These are phyloP conservation scores for Chimonanthus praecox DNA, from an alignment of 164 flowering plant genomes.

Conservation along the genomic window DNA sequence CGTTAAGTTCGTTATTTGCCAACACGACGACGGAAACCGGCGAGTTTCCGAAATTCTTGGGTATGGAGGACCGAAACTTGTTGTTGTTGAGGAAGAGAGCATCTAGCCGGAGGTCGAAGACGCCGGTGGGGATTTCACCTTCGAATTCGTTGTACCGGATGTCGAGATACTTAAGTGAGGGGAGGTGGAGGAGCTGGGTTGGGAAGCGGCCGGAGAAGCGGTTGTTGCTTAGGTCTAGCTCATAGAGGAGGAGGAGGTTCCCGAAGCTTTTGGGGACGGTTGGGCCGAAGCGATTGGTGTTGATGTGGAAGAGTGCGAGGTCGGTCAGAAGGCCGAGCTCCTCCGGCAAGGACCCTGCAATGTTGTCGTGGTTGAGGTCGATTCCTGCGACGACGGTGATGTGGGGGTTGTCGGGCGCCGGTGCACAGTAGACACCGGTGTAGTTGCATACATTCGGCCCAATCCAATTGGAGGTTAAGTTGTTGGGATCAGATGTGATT, in stretches of 20 bases:
- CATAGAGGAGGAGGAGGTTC: constrained; percentile 39
- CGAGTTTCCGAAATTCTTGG: constrained; percentile 58
- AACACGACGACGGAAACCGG: constrained; percentile 60
- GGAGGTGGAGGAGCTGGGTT: constrained; percentile 36
- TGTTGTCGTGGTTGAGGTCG: constrained; percentile 63
- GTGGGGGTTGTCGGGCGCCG: constrained; percentile 51
- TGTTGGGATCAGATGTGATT: constrained; percentile 59
- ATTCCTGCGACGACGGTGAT: constrained; percentile 66
- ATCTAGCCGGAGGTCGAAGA: constrained; percentile 60
- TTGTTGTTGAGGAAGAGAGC: constrained; percentile 81
- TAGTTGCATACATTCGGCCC: constrained; percentile 65
- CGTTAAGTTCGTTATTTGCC: constrained; percentile 42
- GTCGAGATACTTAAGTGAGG: constrained; percentile 54
- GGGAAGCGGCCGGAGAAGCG: constrained; percentile 52
- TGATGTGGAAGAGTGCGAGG: constrained; percentile 68
- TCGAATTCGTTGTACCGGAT: constrained; percentile 58
- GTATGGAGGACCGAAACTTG: constrained; percentile 36
- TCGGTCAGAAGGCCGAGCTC: constrained; percentile 66
- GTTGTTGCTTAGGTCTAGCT: constrained; percentile 82
- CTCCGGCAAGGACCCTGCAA: constrained; percentile 50
- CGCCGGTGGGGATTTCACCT: constrained; percentile 45
- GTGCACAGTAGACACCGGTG: constrained; percentile 75
- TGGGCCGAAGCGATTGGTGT: constrained; percentile 60
- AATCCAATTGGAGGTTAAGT: constrained; percentile 55
- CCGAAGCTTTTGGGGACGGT: constrained; percentile 39